A percentile compares a stretch with the other conserved stretches of the same genome.
Evolutionary conservation across 176 grass and related monocot genomes (phyloP).

Genomic region (Themeda triandra): DNA sequence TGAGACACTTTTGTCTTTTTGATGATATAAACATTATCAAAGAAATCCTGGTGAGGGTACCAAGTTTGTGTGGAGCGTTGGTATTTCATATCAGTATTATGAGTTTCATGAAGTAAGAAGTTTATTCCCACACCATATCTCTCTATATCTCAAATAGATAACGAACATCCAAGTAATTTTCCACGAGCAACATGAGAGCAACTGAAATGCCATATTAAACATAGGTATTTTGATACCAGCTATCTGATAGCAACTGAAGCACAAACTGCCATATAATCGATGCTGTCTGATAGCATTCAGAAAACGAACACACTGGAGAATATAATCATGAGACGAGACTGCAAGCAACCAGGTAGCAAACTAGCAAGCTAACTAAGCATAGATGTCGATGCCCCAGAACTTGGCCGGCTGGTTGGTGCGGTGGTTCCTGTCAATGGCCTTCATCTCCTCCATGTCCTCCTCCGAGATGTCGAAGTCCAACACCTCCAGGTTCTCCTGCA

Average conservation of each 20-base stretch:
- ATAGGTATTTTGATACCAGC: neutral
- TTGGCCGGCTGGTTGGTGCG: constrained; percentile 86
- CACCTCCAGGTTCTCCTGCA: constrained; percentile 63
- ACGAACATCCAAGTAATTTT: neutral
- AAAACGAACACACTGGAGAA: neutral
- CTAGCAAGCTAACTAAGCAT: constrained; percentile 34
- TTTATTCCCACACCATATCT: neutral
- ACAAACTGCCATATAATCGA: neutral
- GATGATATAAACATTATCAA: neutral
- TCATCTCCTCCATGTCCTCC: constrained; percentile 87
- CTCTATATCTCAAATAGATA: neutral
- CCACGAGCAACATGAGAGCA: neutral
- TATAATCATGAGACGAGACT: neutral
- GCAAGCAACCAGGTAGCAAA: neutral
- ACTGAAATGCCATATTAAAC: neutral
- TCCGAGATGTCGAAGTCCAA: constrained; percentile 62
- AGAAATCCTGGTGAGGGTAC: neutral
- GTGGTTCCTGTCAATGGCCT: constrained; percentile 58
- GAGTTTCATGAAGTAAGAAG: neutral
- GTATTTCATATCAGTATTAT: neutral
- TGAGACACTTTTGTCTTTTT: neutral
- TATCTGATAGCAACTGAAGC: too few species aligned
- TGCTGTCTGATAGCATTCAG: neutral
- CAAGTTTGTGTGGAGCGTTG: neutral
- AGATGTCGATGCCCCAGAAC: constrained; percentile 89